Evolutionary conservation across 2,329 filamentous ascomycete genomes (phyloP).

Genomic region (Metarhizium brunneum): DNA sequence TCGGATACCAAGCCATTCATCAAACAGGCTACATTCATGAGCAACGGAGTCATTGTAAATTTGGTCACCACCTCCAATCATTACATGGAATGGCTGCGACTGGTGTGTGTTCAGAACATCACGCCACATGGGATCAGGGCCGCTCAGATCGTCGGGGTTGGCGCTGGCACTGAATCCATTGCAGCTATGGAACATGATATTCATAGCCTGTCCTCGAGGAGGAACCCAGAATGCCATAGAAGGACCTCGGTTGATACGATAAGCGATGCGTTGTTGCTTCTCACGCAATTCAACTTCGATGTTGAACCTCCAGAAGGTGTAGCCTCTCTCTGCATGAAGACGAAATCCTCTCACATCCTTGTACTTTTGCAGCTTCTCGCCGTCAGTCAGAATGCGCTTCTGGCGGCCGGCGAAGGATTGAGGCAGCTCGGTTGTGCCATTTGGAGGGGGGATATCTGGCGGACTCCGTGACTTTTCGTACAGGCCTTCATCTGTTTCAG

Average conservation of each 20-base stretch:
- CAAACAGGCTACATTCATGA: slow-evolving; percentile 65
- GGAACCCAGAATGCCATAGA: slow-evolving; percentile 93
- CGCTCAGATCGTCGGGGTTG: slow-evolving; percentile 71
- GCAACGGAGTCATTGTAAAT: slow-evolving; percentile 89
- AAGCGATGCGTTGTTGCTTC: slow-evolving; percentile 78
- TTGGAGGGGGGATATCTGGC: slow-evolving; percentile 33
- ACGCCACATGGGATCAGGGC: slow-evolving; percentile 93
- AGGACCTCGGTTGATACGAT: slow-evolving; percentile 88
- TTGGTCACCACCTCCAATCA: slow-evolving; percentile 95
- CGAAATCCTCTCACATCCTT: slow-evolving; percentile 76
- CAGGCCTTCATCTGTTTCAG: slow-evolving; percentile 74
- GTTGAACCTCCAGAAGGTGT: slow-evolving; percentile 96
- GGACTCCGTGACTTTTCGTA: slow-evolving; percentile 60
- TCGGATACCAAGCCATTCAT: slow-evolving; percentile 74
- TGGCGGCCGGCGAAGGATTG: slow-evolving; percentile 45
- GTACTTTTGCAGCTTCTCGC: slow-evolving; percentile 72
- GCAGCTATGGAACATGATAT: slow-evolving; percentile 97
- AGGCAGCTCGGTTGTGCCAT: slow-evolving; percentile 37
- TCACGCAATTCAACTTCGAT: slow-evolving; percentile 79
- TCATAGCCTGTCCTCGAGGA: slow-evolving; percentile 76
- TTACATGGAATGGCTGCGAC: slow-evolving; percentile 88
- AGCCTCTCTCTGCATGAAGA: slow-evolving; percentile 74
- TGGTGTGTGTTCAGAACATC: slow-evolving; percentile 92
- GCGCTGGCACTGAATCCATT: slow-evolving; percentile 86
- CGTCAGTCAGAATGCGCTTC: slow-evolving; percentile 52